Percentiles rank a stretch among this genome's conserved stretches.
Evolutionary conservation across 495 filamentous ascomycete genomes (phyloP).

Genomic region (Aspergillus olivimuriae): DNA sequence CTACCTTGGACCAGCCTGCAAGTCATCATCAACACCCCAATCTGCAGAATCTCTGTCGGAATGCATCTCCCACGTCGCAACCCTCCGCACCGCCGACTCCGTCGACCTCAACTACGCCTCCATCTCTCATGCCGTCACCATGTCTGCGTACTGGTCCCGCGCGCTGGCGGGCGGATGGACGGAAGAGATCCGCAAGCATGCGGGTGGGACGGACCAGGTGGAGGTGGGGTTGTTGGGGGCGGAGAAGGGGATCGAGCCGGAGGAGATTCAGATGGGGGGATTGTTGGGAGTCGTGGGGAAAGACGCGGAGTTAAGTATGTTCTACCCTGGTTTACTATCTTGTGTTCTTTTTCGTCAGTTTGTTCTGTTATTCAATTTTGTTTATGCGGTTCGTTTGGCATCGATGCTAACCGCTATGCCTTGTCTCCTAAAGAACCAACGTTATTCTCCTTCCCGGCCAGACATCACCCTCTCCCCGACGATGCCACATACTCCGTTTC

Average conservation of each 20-base stretch:
- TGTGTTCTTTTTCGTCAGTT: too few species aligned
- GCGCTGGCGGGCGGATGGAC: slow-evolving; percentile 41
- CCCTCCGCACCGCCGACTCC: slow-evolving; percentile 56
- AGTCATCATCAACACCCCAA: too few species aligned
- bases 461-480: slow-evolving; percentile 60
- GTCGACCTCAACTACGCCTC: slow-evolving; percentile 76
- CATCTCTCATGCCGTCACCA: slow-evolving; percentile 55
- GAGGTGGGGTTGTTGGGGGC: slow-evolving; percentile 79
- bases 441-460: slow-evolving; percentile 83
- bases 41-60: too few species aligned
- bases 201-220: slow-evolving; percentile 39
- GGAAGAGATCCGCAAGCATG: slow-evolving; percentile 36
- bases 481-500: slow-evolving; percentile 36
- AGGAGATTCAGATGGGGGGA: slow-evolving; percentile 73
- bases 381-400: too few species aligned
- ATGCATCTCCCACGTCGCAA: too few species aligned
- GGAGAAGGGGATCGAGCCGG: slow-evolving; percentile 56
- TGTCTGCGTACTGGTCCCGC: slow-evolving; percentile 56
- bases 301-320: slow-evolving; percentile 60
- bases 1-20: too few species aligned
- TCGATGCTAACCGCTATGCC: too few species aligned
- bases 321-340: too few species aligned
- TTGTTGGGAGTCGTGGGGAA: slow-evolving; percentile 73
- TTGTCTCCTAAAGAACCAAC: slow-evolving; percentile 69
- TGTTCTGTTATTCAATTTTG: too few species aligned